Percentiles rank a stretch among this genome's conserved stretches.
Evolutionary conservation across 441 rosid genomes (phyloP).

Genomic region (Codiaeum variegatum): DNA sequence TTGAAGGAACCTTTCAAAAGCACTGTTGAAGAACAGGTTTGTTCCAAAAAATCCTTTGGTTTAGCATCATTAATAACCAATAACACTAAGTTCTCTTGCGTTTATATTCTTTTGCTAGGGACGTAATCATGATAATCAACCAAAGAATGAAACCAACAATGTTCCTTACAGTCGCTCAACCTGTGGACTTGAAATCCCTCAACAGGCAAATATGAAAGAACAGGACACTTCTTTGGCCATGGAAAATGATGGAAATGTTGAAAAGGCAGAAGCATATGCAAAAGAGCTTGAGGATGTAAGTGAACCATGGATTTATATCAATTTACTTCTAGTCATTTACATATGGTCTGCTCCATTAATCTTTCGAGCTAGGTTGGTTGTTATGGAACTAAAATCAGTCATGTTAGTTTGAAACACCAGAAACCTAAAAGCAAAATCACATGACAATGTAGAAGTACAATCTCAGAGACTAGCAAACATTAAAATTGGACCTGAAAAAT

Average conservation of each 20-base stretch:
- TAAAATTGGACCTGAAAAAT: background rate
- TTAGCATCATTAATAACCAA: conserved; percentile 7
- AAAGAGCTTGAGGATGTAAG: conserved; percentile 81
- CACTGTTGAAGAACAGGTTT: conserved; percentile 48
- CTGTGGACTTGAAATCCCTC: conserved; percentile 28
- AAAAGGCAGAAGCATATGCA: conserved; percentile 75
- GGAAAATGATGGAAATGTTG: conserved; percentile 53
- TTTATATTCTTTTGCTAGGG: conserved; percentile 34
- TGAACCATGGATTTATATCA: conserved; percentile 13
- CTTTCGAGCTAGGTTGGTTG: background rate
- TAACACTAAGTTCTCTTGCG: conserved; percentile 16
- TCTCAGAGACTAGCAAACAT: background rate
- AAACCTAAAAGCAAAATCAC: background rate
- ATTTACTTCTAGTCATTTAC: background rate
- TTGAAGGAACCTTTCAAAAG: conserved; percentile 34
- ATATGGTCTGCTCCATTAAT: background rate
- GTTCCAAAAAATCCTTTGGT: conserved; percentile 6
- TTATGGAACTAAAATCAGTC: background rate
- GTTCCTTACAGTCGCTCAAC: conserved; percentile 24
- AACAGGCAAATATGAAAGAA: conserved; percentile 37
- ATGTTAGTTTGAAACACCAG: background rate
- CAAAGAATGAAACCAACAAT: conserved; percentile 26
- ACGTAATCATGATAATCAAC: conserved; percentile 29
- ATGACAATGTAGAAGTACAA: background rate
- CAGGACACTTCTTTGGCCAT: conserved; percentile 31